A percentile compares a stretch with the other conserved stretches of the same genome.
Evolutionary conservation across 2,329 filamentous ascomycete species (phyloP).

Genomic region (Colletotrichum melonis): DNA sequence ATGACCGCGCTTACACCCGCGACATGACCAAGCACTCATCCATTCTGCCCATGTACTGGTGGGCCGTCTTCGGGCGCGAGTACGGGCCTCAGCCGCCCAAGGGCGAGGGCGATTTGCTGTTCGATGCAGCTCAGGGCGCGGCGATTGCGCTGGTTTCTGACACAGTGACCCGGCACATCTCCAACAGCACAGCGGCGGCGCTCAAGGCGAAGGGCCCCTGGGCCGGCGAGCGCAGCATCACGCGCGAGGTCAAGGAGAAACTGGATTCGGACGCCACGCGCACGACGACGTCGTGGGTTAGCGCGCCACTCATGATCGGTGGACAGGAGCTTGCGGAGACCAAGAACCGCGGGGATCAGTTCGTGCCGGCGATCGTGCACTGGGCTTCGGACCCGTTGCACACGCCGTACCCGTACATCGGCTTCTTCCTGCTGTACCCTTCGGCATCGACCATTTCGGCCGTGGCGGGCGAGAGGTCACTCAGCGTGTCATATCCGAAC

Average conservation of each 20-base stretch:
- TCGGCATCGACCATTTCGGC: conserved; percentile 55
- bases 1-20: conserved; percentile 51
- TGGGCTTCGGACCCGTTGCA: conserved; percentile 55
- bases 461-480: conserved; percentile 46
- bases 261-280: conserved; percentile 45
- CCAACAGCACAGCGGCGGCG: conserved; percentile 40
- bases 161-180: conserved; percentile 43
- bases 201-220: conserved; percentile 46
- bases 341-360: conserved; percentile 51
- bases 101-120: conserved; percentile 52
- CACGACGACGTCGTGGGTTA: conserved; percentile 53
- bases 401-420: conserved; percentile 51
- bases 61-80: conserved; percentile 54
- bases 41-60: conserved; percentile 54
- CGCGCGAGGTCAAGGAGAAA: conserved; percentile 49
- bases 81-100: conserved; percentile 50
- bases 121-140: conserved; percentile 53
- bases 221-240: conserved; percentile 48
- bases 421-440: conserved; percentile 54
- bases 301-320: conserved; percentile 55
- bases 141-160: conserved; percentile 52
- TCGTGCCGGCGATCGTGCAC: conserved; percentile 57
- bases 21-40: conserved; percentile 52
- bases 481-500: conserved; percentile 53
- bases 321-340: conserved; percentile 50